Conservation (phyloP, 306 rosid genomes). For the Spatholobus suberectus region DNA sequence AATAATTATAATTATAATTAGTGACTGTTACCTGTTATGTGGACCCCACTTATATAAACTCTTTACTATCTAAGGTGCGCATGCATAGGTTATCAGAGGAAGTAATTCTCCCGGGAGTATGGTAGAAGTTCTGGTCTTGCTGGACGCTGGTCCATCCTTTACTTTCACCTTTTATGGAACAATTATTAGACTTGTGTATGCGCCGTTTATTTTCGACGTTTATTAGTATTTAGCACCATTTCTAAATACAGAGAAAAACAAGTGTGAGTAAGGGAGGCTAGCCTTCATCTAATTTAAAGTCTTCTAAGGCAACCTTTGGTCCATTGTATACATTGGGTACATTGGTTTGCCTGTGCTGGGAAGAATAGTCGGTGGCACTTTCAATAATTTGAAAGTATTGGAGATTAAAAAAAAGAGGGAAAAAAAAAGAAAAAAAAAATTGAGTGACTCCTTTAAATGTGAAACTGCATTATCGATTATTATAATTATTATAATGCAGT, state of each 20-base stretch:
- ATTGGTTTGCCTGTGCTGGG: constrained; percentile 3
- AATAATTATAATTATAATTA: background rate
- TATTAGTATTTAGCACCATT: background rate
- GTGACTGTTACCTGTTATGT: background rate
- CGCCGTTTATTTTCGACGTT: background rate
- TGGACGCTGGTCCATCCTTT: background rate
- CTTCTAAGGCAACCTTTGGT: background rate
- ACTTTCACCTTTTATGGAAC: background rate
- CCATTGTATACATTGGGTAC: background rate
- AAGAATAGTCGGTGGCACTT: background rate
- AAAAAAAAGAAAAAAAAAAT: background rate
- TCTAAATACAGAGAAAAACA: background rate
- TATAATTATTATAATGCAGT: no score
- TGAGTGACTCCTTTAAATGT: background rate
- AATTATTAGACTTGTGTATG: background rate
- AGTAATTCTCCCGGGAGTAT: background rate
- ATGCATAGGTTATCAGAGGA: background rate
- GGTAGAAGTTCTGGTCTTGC: background rate
- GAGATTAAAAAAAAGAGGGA: background rate
- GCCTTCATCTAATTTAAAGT: constrained; percentile 3
- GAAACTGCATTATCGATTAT: no score
- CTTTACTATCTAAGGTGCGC: background rate
- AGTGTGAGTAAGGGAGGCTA: background rate
- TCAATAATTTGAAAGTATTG: background rate
- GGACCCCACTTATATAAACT: background rate